Base-by-base conservation (phyloP, 805 yeast genomes). In the Candida fluviatilis region DNA sequence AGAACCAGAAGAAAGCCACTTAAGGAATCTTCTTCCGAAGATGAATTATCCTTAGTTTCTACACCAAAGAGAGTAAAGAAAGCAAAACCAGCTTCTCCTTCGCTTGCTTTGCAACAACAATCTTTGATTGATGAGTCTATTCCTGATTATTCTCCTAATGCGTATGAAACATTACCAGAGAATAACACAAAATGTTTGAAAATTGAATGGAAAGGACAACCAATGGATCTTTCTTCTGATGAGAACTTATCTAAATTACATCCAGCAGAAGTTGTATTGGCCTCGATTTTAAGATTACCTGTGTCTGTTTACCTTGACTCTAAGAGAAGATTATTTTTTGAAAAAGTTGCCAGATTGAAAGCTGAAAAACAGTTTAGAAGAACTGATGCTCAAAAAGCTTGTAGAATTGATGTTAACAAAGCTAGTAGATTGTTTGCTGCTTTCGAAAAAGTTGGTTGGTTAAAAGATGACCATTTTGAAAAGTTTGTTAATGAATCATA, bases 131-230 rank as follows among this genome's bases (percentile, higher is more conserved):
- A 85, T 72, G 84, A 80, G 55, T 64, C 78, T 18, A 64, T 90
- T 39, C 89, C 89, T 26, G 96, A 89, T 60, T 88, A 72, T 60
- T 79, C 87, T n/a, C 97, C 97, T 3, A 70, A 84, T 14, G 48
- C 77, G 11, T 52, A 69, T 2, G 36, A 41, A 3, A 70, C 84
- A 1, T 67, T 90, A 45, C 95, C 95, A 50, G 77, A 69, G 46
- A 58, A 55, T 34, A 81, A 79, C 52, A 66, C 74, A 40, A 80
- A 83, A 64, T 80, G 87, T 47, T 70, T 90, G 50, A 83, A 83
- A 55, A 85, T 95, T 25, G 98, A 91, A 60, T 91, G 99, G 99
- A 91, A 90, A 66, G 99, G 98, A 8, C 95, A 89, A 51, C 95
- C 97, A 26, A 89, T 91, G 96, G 95, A 86, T 59, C 73, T 91